These are phyloP conservation scores for Peronosclerospora sorghi DNA, from an alignment of 352 stramenopile genomes.

Conservation along the genomic window DNA sequence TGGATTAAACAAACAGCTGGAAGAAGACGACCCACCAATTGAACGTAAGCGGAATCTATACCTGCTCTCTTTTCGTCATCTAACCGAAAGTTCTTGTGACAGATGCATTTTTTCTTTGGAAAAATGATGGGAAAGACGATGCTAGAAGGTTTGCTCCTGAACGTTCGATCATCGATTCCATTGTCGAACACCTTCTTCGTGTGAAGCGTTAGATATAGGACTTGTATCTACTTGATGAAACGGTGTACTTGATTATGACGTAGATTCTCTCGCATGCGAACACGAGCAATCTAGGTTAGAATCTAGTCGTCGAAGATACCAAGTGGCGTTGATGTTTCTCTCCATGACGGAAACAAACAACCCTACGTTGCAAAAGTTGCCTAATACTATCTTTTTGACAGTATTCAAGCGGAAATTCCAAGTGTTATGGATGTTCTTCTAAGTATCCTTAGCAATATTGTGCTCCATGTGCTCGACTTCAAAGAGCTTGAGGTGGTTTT, in stretches of 20 bases:
- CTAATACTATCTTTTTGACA: conserved; percentile 93
- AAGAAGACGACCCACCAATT: conserved; percentile 23
- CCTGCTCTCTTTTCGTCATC: neutral
- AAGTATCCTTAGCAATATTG: conserved; percentile 90
- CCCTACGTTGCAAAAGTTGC: conserved; percentile 88
- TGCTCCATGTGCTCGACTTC: conserved; percentile 96
- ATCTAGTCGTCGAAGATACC: conserved; percentile 46
- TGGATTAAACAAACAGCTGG: conserved; percentile 41
- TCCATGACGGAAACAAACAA: conserved; percentile 93
- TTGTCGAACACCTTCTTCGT: conserved; percentile 57
- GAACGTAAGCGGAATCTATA: conserved; percentile 17
- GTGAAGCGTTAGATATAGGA: conserved; percentile 41
- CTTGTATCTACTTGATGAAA: conserved; percentile 60
- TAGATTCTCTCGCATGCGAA: conserved; percentile 52
- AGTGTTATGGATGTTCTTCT: conserved; percentile 83
- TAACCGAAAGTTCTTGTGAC: conserved; percentile 3
- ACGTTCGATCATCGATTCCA: conserved; percentile 48
- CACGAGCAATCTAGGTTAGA: conserved; percentile 40
- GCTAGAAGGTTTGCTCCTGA: conserved; percentile 75
- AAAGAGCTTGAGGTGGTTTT: conserved; percentile 90
- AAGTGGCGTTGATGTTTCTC: conserved; percentile 34
- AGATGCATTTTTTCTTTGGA: conserved; percentile 79
- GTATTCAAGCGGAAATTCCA: conserved; percentile 82
- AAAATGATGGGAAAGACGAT: conserved; percentile 56
- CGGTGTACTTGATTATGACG: conserved; percentile 49